phyloP scores from a whole-genome alignment of 148 eudicot species.

The Polygonum aviculare region DNA sequence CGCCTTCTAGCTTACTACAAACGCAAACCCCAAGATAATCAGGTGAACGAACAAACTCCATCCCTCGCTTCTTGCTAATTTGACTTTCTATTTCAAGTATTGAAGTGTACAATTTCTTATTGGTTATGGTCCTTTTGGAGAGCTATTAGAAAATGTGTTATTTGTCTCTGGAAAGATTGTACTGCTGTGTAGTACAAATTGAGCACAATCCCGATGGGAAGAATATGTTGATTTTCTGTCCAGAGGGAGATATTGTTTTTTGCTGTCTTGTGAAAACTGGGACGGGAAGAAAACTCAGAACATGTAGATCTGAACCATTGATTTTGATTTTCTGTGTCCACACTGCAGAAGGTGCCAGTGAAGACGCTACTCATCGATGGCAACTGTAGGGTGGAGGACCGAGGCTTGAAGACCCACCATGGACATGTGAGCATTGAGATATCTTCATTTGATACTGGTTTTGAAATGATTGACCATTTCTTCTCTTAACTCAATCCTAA shows the following conservation, averaged over 20 bases:
- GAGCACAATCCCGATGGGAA: slow-evolving; percentile 4
- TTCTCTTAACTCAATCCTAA: neutral
- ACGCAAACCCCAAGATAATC: slow-evolving; percentile 90
- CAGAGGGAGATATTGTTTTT: neutral
- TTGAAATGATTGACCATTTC: neutral
- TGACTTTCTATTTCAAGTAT: slow-evolving; percentile 3
- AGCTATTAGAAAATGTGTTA: neutral
- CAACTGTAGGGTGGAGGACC: slow-evolving; percentile 96
- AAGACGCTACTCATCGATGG: slow-evolving; percentile 93
- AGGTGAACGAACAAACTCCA: slow-evolving; percentile 26
- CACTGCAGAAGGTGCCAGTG: slow-evolving; percentile 59
- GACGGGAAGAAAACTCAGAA: neutral
- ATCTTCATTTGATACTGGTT: neutral
- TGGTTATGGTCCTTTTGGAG: slow-evolving; percentile 3
- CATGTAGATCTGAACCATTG: slow-evolving; percentile 5
- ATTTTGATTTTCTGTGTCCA: slow-evolving; percentile 4
- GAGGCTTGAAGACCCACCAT: slow-evolving; percentile 97
- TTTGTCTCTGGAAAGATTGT: neutral
- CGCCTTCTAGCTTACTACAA: slow-evolving; percentile 89
- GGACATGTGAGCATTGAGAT: slow-evolving; percentile 74
- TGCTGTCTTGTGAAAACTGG: neutral
- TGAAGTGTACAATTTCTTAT: neutral
- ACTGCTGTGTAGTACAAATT: neutral
- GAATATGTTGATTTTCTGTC: neutral
- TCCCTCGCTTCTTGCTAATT: slow-evolving; percentile 3